These are phyloP conservation scores for Pseudopithomyces chartarum DNA, from an alignment of 2,329 filamentous ascomycete genomes.

Conservation along the genomic window DNA sequence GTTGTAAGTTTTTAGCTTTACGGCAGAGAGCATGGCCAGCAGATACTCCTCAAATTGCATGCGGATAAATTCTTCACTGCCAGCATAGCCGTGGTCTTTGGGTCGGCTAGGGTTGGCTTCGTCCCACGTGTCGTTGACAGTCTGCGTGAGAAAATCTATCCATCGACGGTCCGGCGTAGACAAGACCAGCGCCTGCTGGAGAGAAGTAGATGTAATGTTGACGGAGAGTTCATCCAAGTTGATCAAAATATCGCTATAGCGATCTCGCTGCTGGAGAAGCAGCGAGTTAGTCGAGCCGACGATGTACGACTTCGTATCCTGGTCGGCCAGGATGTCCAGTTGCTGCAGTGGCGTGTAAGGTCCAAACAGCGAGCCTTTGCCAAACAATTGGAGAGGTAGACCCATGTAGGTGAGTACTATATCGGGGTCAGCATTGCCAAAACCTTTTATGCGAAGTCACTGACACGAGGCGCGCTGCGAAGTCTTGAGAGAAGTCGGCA, in stretches of 20 bases:
- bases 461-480: conserved; percentile 83
- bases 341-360: conserved; percentile 97
- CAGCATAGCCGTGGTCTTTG: conserved; percentile 93
- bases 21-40: conserved; percentile 81
- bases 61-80: conserved; percentile 96
- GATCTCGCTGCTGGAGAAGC: conserved; percentile 89
- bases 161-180: conserved; percentile 89
- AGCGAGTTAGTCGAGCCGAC: conserved; percentile 97
- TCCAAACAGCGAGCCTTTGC: conserved; percentile 93
- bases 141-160: conserved; percentile 94
- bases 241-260: conserved; percentile 94
- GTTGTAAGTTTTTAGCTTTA: conserved; percentile 76
- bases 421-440: conserved; percentile 25
- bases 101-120: conserved; percentile 83
- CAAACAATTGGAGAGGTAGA: conserved; percentile 90
- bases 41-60: conserved; percentile 98
- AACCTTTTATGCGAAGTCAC: conserved; percentile 12
- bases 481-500: conserved; percentile 83
- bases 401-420: conserved; percentile 89
- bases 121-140: conserved; percentile 96
- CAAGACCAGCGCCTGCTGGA: conserved; percentile 75
- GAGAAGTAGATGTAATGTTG: conserved; percentile 78
- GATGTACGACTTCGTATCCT: conserved; percentile 94
- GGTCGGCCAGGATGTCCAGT: conserved; percentile 89
- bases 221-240: conserved; percentile 91